Conservation (phyloP, 805 yeast genomes). For the Candida morakotiae region DNA sequence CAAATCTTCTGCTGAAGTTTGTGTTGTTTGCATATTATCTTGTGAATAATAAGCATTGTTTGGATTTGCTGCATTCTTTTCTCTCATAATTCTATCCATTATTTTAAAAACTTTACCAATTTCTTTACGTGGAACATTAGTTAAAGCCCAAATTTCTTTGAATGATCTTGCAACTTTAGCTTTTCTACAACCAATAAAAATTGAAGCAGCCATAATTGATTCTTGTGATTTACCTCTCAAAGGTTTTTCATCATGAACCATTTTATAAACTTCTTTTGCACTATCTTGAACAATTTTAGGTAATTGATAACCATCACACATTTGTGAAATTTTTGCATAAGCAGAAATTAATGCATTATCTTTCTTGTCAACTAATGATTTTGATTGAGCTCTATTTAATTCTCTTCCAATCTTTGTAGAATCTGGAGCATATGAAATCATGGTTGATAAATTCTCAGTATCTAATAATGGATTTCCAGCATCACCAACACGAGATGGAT, state of each 20-base stretch:
- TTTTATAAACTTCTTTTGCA: slow-evolving; percentile 91
- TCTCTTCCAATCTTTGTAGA: slow-evolving; percentile 87
- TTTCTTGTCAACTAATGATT: slow-evolving; percentile 77
- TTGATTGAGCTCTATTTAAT: slow-evolving; percentile 83
- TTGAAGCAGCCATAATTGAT: slow-evolving; percentile 94
- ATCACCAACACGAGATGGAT: slow-evolving; percentile 98
- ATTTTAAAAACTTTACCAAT: slow-evolving; percentile 87
- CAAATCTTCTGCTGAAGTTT: slow-evolving; percentile 89
- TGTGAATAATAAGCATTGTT: slow-evolving; percentile 32
- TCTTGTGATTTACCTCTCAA: slow-evolving; percentile 90
- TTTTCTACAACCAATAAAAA: slow-evolving; percentile 89
- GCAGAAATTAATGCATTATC: slow-evolving; percentile 88
- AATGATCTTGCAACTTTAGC: slow-evolving; percentile 93
- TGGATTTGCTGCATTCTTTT: slow-evolving; percentile 53
- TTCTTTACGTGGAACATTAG: slow-evolving; percentile 90
- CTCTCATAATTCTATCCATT: slow-evolving; percentile 58
- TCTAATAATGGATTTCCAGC: slow-evolving; percentile 91
- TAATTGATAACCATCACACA: slow-evolving; percentile 94
- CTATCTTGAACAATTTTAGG: slow-evolving; percentile 97
- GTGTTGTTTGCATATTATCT: slow-evolving; percentile 64
- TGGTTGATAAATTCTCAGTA: slow-evolving; percentile 86
- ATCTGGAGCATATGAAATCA: slow-evolving; percentile 83
- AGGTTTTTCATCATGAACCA: slow-evolving; percentile 82
- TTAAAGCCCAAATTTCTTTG: slow-evolving; percentile 92
- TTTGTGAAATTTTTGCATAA: slow-evolving; percentile 84